phyloP scores from a whole-genome alignment of 345 rosid species.

The Viola odorata region DNA sequence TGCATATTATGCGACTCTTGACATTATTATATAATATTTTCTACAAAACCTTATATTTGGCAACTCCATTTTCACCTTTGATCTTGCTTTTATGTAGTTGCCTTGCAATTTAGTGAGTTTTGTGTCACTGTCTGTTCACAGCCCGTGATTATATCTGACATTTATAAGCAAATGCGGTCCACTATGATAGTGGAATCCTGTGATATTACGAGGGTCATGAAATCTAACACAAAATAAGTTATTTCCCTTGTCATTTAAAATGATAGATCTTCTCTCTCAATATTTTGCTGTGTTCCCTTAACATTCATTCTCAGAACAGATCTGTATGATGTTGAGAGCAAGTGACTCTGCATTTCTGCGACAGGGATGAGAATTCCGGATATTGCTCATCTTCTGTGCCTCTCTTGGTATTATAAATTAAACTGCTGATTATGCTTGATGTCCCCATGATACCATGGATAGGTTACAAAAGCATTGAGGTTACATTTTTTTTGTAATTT shows the following conservation, averaged over 20 bases:
- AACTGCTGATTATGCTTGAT: slow-evolving; percentile 1
- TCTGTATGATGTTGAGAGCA: slow-evolving; percentile 47
- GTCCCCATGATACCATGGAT: not conserved
- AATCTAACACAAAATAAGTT: not conserved
- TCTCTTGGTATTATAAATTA: not conserved
- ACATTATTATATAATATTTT: too few species aligned
- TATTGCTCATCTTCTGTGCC: not conserved
- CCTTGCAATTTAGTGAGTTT: not conserved
- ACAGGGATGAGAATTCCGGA: slow-evolving; percentile 7
- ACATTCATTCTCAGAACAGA: slow-evolving; percentile 27
- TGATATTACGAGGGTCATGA: not conserved
- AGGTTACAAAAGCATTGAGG: slow-evolving; percentile 2
- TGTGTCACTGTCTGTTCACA: not conserved
- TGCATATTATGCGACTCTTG: too few species aligned
- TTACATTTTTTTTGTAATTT: slow-evolving; percentile 4
- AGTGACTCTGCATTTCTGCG: slow-evolving; percentile 21
- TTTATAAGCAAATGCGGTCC: not conserved
- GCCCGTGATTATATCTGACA: not conserved
- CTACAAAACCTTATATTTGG: too few species aligned
- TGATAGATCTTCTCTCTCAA: not conserved
- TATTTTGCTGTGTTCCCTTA: not conserved
- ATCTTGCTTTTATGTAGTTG: too few species aligned
- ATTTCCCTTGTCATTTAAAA: not conserved
- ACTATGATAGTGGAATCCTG: not conserved
- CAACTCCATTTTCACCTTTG: too few species aligned